Base-by-base conservation (phyloP, 768 basidiomycete species). In the Brasilioporus rufonigricans region DNA sequence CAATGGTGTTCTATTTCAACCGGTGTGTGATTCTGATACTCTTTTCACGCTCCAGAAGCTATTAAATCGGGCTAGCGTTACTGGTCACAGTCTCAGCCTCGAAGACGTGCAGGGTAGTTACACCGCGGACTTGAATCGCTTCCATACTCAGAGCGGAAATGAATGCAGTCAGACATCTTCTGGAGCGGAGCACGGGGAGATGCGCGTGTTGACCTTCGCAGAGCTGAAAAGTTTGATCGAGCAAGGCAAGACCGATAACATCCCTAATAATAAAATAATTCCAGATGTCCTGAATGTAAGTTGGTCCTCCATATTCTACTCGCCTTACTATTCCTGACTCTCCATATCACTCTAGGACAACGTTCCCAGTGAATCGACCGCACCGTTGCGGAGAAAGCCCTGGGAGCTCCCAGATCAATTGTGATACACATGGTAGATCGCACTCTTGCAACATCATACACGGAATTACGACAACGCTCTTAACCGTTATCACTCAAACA, bases 251-350 rank as follows among this genome's bases (percentile, higher is more conserved):
- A 80, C 82, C 4, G 86, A 89, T 59, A 72, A 84, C 65, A 89
- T 92, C 35, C 90, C 90, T 1, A 87, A 91, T 62, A 92, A 91
- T 66, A 88, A 84, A 60, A 56, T 77, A 50, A 89, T 92, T 43
- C 83, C 86, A 0, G 76, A 85, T n/a, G 72, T 66, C 2, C 61
- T 91, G 33, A 88, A 85, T 71, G 90, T 89, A 63, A 58, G 81
- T 66, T 33, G 32, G 21, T 50, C 38, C 35, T 27, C 38, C 58
- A 36, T 48, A 56, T 36, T 45, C 10, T 24, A 27, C 6, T 9
- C 11, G 29, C 36, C 24, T 24, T 52, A 21, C 21, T 48, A 33
- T 40, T 49, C 38, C 33, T 27, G 13, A 44, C 53, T 48, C 40
- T 48, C n/a, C 27, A 24, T 43, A 50, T 53, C 38, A 53, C 8